Conservation (phyloP, 2,329 filamentous ascomycete species). For the Trichoderma guizhouense region DNA sequence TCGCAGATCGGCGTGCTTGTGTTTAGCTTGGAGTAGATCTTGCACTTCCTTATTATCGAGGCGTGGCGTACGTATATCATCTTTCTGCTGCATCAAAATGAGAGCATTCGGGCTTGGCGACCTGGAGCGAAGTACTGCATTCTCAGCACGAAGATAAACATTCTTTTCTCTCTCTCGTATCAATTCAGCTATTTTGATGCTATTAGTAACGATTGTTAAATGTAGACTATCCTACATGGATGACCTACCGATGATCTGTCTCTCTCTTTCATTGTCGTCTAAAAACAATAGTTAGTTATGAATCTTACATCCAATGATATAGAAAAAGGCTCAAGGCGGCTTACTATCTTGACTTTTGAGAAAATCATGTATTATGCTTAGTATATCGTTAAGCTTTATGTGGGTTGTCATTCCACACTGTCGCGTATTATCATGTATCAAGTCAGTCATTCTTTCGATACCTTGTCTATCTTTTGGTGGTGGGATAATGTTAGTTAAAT, state of each 20-base stretch:
- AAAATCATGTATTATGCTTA: neutral
- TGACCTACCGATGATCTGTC: neutral
- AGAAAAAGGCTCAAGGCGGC: neutral
- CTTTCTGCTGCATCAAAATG: neutral
- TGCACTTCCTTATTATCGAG: neutral
- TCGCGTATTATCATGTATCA: neutral
- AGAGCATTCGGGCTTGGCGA: neutral
- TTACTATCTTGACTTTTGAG: neutral
- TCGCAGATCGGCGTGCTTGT: neutral
- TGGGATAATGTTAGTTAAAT: neutral
- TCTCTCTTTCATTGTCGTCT: neutral
- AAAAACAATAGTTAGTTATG: neutral
- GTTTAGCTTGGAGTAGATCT: neutral
- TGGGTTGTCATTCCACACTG: neutral
- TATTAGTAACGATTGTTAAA: neutral
- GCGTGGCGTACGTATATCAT: fast-evolving
- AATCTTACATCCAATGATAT: neutral
- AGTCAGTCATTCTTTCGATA: neutral
- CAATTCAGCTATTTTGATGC: neutral
- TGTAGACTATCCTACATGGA: neutral
- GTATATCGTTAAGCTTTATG: neutral
- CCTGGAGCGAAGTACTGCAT: neutral
- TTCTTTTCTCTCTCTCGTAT: neutral
- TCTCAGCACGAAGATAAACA: neutral
- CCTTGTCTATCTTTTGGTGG: neutral